Percentiles rank a stretch among this genome's conserved stretches.
These are phyloP conservation scores for Glycine soja DNA, from an alignment of 306 rosid species.

Conservation along the genomic window DNA sequence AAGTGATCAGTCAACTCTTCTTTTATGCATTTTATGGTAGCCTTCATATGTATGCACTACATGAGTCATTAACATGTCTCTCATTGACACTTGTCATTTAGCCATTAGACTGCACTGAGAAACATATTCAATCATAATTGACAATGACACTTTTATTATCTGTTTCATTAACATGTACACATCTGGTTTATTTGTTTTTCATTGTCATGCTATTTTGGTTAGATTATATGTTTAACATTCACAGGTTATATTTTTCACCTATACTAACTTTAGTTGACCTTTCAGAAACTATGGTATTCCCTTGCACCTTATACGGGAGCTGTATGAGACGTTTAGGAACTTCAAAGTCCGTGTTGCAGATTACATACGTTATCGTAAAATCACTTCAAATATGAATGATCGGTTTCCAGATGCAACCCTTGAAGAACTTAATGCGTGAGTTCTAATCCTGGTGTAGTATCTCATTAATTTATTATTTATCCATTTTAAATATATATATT, in stretches of 20 bases:
- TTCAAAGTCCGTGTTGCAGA: conserved; percentile 89
- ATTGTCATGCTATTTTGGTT: conserved; percentile 25
- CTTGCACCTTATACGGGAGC: conserved; percentile 95
- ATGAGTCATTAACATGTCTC: conserved; percentile 19
- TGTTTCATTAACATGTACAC: conserved; percentile 12
- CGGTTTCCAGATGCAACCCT: conserved; percentile 97
- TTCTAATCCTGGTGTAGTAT: conserved; percentile 42
- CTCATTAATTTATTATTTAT: conserved; percentile 25
- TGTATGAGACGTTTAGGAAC: conserved; percentile 97
- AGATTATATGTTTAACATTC: conserved; percentile 28
- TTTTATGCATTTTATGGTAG: conserved; percentile 26
- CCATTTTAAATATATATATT: conserved; percentile 28
- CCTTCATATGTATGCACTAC: conserved; percentile 8
- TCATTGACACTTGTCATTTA: not conserved
- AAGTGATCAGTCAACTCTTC: conserved; percentile 56
- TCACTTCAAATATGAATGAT: conserved; percentile 98
- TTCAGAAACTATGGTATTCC: conserved; percentile 92
- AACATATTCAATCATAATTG: conserved; percentile 30
- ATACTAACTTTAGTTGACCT: conserved; percentile 44
- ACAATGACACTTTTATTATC: conserved; percentile 3
- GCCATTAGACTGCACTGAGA: conserved; percentile 22
- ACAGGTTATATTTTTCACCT: conserved; percentile 27
- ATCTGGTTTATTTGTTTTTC: conserved; percentile 20
- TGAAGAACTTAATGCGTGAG: conserved; percentile 94
- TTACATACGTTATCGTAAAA: conserved; percentile 90